phyloP scores from a whole-genome alignment of 345 rosid species.

The Linum tenue region DNA sequence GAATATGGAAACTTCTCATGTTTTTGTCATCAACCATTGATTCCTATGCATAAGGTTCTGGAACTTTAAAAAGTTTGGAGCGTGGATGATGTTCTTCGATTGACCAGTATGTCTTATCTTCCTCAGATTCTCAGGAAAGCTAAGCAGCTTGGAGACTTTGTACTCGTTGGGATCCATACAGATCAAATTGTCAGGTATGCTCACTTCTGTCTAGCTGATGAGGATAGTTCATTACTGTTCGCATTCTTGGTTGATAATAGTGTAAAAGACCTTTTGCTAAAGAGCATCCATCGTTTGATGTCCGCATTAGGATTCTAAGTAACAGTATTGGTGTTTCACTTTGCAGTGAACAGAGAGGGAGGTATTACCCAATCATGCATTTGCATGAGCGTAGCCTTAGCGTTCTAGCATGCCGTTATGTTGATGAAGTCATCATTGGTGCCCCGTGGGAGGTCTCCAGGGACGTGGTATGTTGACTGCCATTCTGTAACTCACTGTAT shows the following conservation, averaged over 20 bases:
- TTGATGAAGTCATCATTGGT: constrained; percentile 95
- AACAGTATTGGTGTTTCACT: constrained; percentile 1
- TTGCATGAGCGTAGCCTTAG: constrained; percentile 87
- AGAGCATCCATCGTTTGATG: too few relatives aligned
- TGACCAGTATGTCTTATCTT: neutral
- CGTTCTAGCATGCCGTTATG: constrained; percentile 86
- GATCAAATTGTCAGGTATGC: constrained; percentile 82
- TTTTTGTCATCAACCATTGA: too few relatives aligned
- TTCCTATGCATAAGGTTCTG: too few relatives aligned
- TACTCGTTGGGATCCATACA: constrained; percentile 78
- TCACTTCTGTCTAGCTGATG: neutral
- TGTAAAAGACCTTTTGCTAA: too few relatives aligned
- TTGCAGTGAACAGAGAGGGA: constrained; percentile 71
- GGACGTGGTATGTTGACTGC: constrained; percentile 56
- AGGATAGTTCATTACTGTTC: constrained; percentile 1
- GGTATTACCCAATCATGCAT: constrained; percentile 71
- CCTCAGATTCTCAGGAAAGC: constrained; percentile 77
- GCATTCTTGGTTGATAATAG: neutral
- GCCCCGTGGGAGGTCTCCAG: constrained; percentile 89
- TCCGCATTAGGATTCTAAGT: neutral
- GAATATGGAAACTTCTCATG: too few relatives aligned
- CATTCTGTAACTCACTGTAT: neutral
- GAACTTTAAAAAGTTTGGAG: too few relatives aligned
- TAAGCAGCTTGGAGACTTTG: constrained; percentile 87
- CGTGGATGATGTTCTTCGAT: too few relatives aligned